Percentiles rank a stretch among this genome's conserved stretches.
Conservation (phyloP, 2,329 filamentous ascomycete species). For the Hymenoscyphus fraxineus region DNA sequence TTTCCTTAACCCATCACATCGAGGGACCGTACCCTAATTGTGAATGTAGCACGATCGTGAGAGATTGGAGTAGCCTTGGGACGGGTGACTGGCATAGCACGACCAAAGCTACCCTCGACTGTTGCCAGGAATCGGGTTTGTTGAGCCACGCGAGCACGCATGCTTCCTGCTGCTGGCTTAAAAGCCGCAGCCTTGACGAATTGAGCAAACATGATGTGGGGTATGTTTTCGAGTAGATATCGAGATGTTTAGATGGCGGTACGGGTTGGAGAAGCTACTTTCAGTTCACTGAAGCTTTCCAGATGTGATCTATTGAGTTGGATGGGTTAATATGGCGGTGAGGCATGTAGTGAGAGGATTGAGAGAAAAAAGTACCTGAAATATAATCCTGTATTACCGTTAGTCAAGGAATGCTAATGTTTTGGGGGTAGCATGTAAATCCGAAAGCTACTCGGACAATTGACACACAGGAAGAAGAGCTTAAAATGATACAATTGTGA, state of each 20-base stretch:
- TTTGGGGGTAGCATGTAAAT: not conserved
- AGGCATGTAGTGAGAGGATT: slow-evolving; percentile 11
- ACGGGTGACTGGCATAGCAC: slow-evolving; percentile 59
- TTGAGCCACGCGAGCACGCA: slow-evolving; percentile 28
- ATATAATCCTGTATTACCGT: slow-evolving; percentile 63
- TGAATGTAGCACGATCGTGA: slow-evolving; percentile 83
- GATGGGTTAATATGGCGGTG: slow-evolving; percentile 27
- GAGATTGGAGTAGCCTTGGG: slow-evolving; percentile 63
- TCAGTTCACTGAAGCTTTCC: slow-evolving; percentile 42
- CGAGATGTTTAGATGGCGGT: slow-evolving; percentile 18
- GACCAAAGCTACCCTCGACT: slow-evolving; percentile 65
- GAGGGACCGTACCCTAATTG: slow-evolving; percentile 67
- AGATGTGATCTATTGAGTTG: slow-evolving; percentile 39
- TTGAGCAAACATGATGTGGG: slow-evolving; percentile 56
- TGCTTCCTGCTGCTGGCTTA: slow-evolving; percentile 34
- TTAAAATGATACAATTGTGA: slow-evolving; percentile 7
- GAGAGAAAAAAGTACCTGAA: slow-evolving; percentile 51
- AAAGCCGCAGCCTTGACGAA: slow-evolving; percentile 52
- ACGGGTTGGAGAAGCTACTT: slow-evolving; percentile 25
- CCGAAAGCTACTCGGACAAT: slow-evolving; percentile 5
- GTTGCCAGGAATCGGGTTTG: slow-evolving; percentile 58
- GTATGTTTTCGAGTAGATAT: slow-evolving; percentile 21
- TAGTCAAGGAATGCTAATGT: slow-evolving; percentile 37
- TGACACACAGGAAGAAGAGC: slow-evolving; percentile 7
- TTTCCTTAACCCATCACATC: not conserved